Evolutionary conservation across 345 rosid species (phyloP), one percentile per base, ranked within the genome.

Genomic region (Rubroshorea leprosula): DNA sequence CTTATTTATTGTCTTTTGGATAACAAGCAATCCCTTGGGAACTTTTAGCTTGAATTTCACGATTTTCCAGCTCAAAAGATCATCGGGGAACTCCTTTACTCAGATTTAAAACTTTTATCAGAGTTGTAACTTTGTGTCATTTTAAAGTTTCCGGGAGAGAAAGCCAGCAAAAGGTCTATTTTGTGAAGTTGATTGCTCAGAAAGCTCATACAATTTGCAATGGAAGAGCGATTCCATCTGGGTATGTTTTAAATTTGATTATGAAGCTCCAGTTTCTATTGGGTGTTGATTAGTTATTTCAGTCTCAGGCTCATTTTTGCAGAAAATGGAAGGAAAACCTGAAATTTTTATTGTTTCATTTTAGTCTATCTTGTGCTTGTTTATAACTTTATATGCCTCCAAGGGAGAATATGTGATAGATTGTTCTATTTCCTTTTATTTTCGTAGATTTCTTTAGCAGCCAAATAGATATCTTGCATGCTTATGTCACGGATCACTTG

Each of bases 31-130:
- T 44, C 51, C 23, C 22, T 43, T 49, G 12, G 35, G 19, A 39
- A 23, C 19, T 38, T 0, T 18, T 55, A 24, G 64, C 84, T 76
- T 74, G 41, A 62, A 29, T 46, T 49, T 23, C 35, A 73, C 62
- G 78, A 51, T 38, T 70, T 59, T 63, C 76, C 82, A 72, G 74
- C 79, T 70, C 64, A 57, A 49, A 62, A 73, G 60, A 57, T 68
- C 45, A 17, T 47, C 24, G 45, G 25, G 18, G 17, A 19, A 41
- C 58, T 15, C n/a, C 27, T 8, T 49, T 41, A 23, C 62, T 65
- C 29, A 49, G 51, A 27, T 24, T 31, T 51, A 48, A 22, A 60
- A 68, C 59, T 29, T 16, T 20, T 13, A 53, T n/a, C 56, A 24
- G 35, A 51, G 15, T 15, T 55, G n/a, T n/a, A n/a, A n/a, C n/a